Conservation (phyloP, 208 protist species). For the Leishmania mexicana region DNA sequence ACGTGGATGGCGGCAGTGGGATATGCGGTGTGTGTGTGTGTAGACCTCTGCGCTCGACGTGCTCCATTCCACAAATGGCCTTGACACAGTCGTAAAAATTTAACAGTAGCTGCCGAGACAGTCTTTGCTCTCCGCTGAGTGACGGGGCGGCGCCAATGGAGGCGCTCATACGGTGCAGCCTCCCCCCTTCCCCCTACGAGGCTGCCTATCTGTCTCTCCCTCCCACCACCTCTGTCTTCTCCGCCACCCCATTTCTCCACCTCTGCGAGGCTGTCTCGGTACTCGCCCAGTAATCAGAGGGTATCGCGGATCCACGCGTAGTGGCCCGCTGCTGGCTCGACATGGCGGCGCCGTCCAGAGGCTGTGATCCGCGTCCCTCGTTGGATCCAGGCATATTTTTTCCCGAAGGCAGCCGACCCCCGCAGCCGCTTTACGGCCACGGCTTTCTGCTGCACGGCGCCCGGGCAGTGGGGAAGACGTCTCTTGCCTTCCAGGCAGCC, state of each 20-base stretch:
- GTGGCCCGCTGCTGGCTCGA: background rate
- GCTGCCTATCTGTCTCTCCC: background rate
- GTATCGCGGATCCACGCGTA: background rate
- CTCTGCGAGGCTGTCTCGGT: background rate
- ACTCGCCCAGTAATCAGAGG: background rate
- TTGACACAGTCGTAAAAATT: background rate
- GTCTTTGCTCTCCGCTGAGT: background rate
- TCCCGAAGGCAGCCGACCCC: constrained; percentile 10
- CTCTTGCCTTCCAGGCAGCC: constrained; percentile 70
- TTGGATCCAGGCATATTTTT: constrained; percentile 35
- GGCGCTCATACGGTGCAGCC: background rate
- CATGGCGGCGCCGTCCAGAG: background rate
- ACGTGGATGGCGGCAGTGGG: background rate
- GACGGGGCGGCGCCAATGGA: background rate
- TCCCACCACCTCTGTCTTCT: background rate
- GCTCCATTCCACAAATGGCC: background rate
- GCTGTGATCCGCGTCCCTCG: background rate
- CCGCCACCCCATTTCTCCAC: background rate
- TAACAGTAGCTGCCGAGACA: background rate
- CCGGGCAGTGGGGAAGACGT: constrained; percentile 57
- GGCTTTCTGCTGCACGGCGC: constrained; percentile 59
- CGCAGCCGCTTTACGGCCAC: constrained; percentile 35
- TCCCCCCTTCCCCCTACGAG: background rate
- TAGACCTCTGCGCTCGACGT: background rate
- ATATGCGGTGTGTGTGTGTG: background rate